Evolutionary conservation across 2,329 filamentous ascomycete genomes (phyloP), one percentile per base, ranked within the genome.

Genomic region (Botryosphaeria dothidea): DNA sequence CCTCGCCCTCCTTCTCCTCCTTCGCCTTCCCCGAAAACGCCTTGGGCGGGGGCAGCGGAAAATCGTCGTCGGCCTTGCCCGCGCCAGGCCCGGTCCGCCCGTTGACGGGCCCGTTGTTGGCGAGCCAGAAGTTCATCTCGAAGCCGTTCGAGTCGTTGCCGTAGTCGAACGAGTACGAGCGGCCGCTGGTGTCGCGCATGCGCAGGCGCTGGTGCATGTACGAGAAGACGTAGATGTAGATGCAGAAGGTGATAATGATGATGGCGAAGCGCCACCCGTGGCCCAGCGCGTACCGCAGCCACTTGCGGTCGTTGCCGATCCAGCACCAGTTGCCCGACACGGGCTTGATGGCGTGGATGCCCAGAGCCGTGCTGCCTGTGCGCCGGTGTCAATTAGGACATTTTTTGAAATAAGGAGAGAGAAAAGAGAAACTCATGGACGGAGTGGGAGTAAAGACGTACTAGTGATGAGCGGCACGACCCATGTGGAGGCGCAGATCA

Each of bases 251-350:
- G 8, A 70, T 68, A 38, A 78, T 66, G 62, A 83, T 80, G 43
- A 82, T 79, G 19, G 75, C 73, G 60, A 82, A 76, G 13, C 81
- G 77, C 81, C 80, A 82, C 46, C 77, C 80, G 64, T 83, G 81
- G 0, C 79, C 79, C 49, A 83, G 73, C 1, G 71, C 76, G 65
- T 83, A 83, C 23, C 81, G 77, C 21, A 82, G 72, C 13, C 75
- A 75, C 31, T 72, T 67, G 21, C 75, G 71, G 1, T 73, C 68
- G 11, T 71, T 66, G 15, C 74, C 69, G 66, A 83, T 82, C 81
- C 81, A 83, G 70, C 81, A 83, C 81, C 81, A 83, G 66, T 83
- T 82, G 0, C 81, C 81, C 2, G 78, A 79, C 1, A 82, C 80
- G 41, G 78, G 77, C 2, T 71, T 74, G 64, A 77, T 74, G 23